Base-by-base conservation (phyloP, 176 grass and related monocot species). In the Areca catechu region DNA sequence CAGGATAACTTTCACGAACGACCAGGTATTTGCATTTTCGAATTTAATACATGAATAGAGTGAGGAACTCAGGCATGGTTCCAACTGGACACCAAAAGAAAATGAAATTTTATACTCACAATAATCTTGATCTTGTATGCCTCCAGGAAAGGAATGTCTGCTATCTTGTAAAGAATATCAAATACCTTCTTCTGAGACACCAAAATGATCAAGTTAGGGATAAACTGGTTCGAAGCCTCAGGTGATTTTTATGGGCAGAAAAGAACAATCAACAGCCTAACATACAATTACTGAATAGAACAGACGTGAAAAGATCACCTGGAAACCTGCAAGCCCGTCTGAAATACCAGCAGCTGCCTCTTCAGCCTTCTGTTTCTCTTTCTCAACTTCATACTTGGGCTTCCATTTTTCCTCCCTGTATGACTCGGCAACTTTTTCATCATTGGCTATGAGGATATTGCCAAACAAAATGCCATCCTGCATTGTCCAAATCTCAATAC, bases 401-500 rank as follows among this genome's bases (percentile, higher is more conserved):
- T 93, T 98, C 93, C 93, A 98, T 21, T 81, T 83, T 57, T 73
- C 72, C 70, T 83, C 81, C 34, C 89, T 73, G 54, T 88, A 85
- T 51, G 83, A 80, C 49, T 29, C 73, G 16, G 88, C 76, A 68
- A 92, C 81, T 73, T 92, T 89, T 76, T 92, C 93, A 48, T 92
- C 84, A 69, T 77, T 76, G 5, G 77, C 60, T 51, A 98, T 98
- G 60, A 98, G 75, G 67, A 98, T 80, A 20, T 92, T 98, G 74
- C 89, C 88, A 54, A 98, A 98, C 63, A 98, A 58, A 67, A 98
- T 81, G 18, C 93, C 93, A 65, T 98, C 93, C 58, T 98, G 93
- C 93, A 98, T 93, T 2, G 93, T 98, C 93, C 87, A 98, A 81
- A 98, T 98, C 88, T 98, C 93, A 60, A 98, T 92, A 47, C 93